Percentiles rank a stretch among this genome's conserved stretches.
Evolutionary conservation across 108 stramenopile species (phyloP).

Genomic region (Aurantiochytrium sp.): DNA sequence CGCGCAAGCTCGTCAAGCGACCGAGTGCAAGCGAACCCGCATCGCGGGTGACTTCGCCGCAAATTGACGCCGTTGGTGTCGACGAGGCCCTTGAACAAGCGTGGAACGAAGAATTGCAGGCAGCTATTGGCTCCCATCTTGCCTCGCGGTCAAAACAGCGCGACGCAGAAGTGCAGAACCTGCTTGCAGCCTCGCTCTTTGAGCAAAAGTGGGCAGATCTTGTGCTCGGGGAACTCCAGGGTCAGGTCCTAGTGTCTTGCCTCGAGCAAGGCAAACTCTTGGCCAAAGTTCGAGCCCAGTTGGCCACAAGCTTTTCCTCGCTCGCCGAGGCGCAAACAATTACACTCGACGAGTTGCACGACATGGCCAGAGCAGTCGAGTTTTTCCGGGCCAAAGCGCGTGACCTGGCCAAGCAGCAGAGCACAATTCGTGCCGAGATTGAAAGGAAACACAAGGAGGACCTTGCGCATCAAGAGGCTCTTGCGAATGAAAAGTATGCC

Average conservation of each 20-base stretch:
- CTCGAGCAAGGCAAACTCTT: constrained; percentile 38
- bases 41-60: too few species aligned
- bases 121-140: not conserved
- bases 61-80: too few species aligned
- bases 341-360: constrained; percentile 21
- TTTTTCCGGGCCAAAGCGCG: not conserved
- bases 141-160: not conserved
- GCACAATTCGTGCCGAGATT: not conserved
- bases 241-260: constrained; percentile 34
- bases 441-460: not conserved
- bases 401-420: not conserved
- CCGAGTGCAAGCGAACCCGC: not conserved
- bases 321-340: constrained; percentile 29
- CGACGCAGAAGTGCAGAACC: not conserved
- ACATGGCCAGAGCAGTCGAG: not conserved
- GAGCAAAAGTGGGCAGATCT: constrained; percentile 43
- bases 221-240: constrained; percentile 20
- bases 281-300: constrained; percentile 13
- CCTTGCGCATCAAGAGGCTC: constrained; percentile 4
- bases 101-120: not conserved
- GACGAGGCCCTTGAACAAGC: not conserved
- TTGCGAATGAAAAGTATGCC: constrained; percentile 21
- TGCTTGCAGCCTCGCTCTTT: constrained; percentile 27
- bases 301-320: constrained; percentile 21
- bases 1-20: not conserved